Percentiles rank a stretch among this genome's conserved stretches.
Evolutionary conservation across 768 basidiomycete species (phyloP).

Genomic region (Trametes sanguinea): DNA sequence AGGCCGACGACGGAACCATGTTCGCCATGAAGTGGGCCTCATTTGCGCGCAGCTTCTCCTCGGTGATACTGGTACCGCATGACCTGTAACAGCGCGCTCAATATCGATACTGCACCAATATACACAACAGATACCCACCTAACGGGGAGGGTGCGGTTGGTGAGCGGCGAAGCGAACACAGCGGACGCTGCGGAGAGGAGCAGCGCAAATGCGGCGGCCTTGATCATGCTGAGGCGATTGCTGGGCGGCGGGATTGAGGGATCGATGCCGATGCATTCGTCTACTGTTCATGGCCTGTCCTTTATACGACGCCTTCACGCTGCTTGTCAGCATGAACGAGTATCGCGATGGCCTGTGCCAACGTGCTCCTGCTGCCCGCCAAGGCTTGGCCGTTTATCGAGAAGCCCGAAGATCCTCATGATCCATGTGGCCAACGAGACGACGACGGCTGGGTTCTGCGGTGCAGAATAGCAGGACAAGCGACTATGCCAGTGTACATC

Average conservation of each 20-base stretch:
- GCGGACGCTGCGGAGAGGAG: constrained; percentile 10
- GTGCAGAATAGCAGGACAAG: background rate
- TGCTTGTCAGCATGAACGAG: no score
- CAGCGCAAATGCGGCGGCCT: constrained; percentile 13
- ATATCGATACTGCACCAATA: background rate
- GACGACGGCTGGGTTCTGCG: background rate
- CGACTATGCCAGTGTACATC: background rate
- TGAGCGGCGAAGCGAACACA: constrained; percentile 5
- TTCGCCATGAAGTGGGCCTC: constrained; percentile 47
- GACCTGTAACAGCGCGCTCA: constrained; percentile 25
- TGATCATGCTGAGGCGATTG: constrained; percentile 12
- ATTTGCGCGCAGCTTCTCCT: constrained; percentile 36
- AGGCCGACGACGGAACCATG: constrained; percentile 33
- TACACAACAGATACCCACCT: constrained; percentile 7
- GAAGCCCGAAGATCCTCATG: background rate
- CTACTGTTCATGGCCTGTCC: no score
- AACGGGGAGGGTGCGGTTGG: background rate
- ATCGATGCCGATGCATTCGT: no score
- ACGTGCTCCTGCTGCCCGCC: background rate
- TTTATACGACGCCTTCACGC: no score
- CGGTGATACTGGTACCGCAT: constrained; percentile 44
- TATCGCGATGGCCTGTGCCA: background rate
- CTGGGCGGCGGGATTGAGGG: background rate
- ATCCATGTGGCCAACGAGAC: no score
- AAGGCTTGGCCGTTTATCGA: background rate